These are phyloP conservation scores for Pleurotus sapidus DNA, from an alignment of 768 basidiomycete genomes.

Conservation along the genomic window DNA sequence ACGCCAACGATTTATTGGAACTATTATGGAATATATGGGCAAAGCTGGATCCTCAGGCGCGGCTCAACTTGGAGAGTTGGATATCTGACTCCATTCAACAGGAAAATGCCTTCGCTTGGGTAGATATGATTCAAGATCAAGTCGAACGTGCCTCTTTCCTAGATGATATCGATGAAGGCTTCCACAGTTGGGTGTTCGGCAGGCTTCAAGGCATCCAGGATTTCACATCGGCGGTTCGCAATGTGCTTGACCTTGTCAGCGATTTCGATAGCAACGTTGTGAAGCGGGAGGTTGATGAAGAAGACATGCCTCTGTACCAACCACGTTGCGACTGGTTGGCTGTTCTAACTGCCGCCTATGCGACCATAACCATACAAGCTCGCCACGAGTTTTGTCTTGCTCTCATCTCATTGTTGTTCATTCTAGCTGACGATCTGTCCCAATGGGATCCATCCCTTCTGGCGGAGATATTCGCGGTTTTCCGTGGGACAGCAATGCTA, in stretches of 20 bases:
- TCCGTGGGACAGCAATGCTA: constrained; percentile 73
- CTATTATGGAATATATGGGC: constrained; percentile 61
- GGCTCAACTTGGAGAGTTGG: constrained; percentile 55
- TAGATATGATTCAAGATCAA: constrained; percentile 72
- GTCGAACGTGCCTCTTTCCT: constrained; percentile 49
- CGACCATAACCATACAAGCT: constrained; percentile 59
- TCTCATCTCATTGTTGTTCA: constrained; percentile 66
- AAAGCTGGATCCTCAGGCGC: constrained; percentile 55
- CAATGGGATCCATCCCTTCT: constrained; percentile 64
- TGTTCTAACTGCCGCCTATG: constrained; percentile 62
- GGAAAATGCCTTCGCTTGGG: constrained; percentile 74
- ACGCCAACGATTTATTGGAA: constrained; percentile 55
- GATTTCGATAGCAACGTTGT: constrained; percentile 61
- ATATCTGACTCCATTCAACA: constrained; percentile 68
- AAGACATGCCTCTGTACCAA: constrained; percentile 32
- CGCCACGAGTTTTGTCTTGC: constrained; percentile 74
- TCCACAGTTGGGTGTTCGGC: constrained; percentile 58
- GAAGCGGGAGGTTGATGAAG: constrained; percentile 77
- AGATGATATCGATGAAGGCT: constrained; percentile 57
- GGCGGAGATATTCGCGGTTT: constrained; percentile 76
- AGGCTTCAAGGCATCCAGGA: constrained; percentile 56
- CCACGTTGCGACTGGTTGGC: constrained; percentile 62
- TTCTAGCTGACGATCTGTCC: constrained; percentile 61
- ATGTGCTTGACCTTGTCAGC: constrained; percentile 67
- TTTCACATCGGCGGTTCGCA: constrained; percentile 52